phyloP scores from a whole-genome alignment of 495 filamentous ascomycete species.

The Lichenothelia convexa region DNA sequence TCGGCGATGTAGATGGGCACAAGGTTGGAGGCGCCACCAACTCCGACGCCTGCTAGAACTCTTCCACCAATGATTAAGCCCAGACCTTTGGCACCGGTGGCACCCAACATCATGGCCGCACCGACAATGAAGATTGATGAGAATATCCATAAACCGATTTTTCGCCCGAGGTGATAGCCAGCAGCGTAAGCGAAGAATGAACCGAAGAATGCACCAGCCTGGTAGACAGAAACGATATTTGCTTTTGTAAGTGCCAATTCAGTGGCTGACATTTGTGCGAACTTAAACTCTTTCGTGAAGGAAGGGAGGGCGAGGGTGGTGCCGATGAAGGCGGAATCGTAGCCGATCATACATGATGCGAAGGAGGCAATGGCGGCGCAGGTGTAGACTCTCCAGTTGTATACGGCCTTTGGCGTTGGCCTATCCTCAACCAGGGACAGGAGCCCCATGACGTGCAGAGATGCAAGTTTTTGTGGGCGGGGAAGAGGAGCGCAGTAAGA shows the following conservation, averaged over 20 bases:
- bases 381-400: conserved; percentile 57
- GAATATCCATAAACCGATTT: conserved; percentile 34
- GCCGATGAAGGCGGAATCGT: conserved; percentile 54
- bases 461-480: no score
- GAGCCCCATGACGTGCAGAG: conserved; percentile 35
- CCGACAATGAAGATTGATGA: conserved; percentile 41
- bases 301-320: conserved; percentile 44
- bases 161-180: conserved; percentile 38
- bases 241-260: conserved; percentile 33
- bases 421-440: conserved; percentile 43
- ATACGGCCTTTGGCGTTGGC: conserved; percentile 44
- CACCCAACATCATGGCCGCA: conserved; percentile 43
- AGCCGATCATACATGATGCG: conserved; percentile 55
- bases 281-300: conserved; percentile 39
- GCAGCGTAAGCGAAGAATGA: conserved; percentile 41
- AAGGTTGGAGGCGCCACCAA: conserved; percentile 33
- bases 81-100: conserved; percentile 36
- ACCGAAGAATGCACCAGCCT: conserved; percentile 51
- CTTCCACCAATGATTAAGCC: conserved; percentile 40
- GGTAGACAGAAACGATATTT: conserved; percentile 48
- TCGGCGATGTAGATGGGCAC: conserved; percentile 41
- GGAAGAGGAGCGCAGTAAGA: conserved; percentile 1
- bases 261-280: conserved; percentile 23
- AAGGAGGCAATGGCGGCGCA: conserved; percentile 45
- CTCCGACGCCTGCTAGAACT: conserved; percentile 33